phyloP scores from a whole-genome alignment of 139 green algal genomes.

The Cymbomonas tetramitiformis region DNA sequence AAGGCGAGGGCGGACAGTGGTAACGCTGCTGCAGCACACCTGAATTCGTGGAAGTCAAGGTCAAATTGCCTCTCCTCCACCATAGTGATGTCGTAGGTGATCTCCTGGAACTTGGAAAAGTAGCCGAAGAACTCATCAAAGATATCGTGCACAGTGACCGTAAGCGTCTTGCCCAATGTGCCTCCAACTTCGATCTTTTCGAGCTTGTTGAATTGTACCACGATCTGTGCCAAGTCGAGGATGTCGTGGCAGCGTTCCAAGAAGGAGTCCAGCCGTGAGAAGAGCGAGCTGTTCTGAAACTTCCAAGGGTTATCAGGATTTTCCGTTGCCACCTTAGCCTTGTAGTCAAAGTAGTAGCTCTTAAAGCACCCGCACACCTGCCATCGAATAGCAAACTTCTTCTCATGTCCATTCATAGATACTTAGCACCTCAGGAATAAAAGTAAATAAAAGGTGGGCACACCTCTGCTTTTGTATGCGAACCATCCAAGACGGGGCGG shows the following conservation, averaged over 20 bases:
- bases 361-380: slow-evolving; percentile 72
- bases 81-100: slow-evolving; percentile 68
- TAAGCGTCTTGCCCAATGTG: slow-evolving; percentile 50
- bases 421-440: no score
- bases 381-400: no score
- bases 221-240: slow-evolving; percentile 59
- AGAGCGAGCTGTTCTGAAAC: slow-evolving; percentile 63
- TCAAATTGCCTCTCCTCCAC: slow-evolving; percentile 50
- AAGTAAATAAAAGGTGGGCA: no score
- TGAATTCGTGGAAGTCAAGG: slow-evolving; percentile 46
- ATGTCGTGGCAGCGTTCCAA: slow-evolving; percentile 68
- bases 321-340: slow-evolving; percentile 28
- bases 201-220: slow-evolving; percentile 66
- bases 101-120: slow-evolving; percentile 52
- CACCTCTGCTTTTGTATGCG: no score
- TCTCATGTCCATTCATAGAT: no score
- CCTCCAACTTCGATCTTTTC: slow-evolving; percentile 75
- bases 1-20: no score
- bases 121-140: slow-evolving; percentile 51
- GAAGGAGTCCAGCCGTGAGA: slow-evolving; percentile 62
- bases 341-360: slow-evolving; percentile 68
- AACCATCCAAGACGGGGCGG: no score
- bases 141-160: slow-evolving; percentile 52
- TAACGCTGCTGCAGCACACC: no score
- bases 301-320: slow-evolving; percentile 60